Percentiles rank a stretch among this genome's conserved stretches.
Evolutionary conservation across 2,329 filamentous ascomycete genomes (phyloP).

Genomic region (Exophiala aquamarina): DNA sequence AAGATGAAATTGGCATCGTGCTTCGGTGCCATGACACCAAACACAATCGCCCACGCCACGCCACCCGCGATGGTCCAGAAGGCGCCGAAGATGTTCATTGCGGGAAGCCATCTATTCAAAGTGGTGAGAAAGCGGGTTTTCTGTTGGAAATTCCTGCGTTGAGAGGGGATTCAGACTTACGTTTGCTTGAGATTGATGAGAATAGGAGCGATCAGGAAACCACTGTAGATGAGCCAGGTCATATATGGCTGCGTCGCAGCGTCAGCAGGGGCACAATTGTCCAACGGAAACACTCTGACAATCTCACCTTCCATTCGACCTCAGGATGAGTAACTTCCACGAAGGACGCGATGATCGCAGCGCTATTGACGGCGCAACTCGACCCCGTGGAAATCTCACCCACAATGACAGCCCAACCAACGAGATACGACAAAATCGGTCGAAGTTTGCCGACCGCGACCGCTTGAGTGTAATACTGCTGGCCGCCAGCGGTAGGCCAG

Average conservation of each 20-base stretch:
- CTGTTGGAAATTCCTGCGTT: background rate
- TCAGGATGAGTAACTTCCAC: constrained; percentile 22
- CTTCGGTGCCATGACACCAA: constrained; percentile 23
- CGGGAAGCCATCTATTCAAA: constrained; percentile 21
- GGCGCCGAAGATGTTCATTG: constrained; percentile 21
- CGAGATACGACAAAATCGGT: constrained; percentile 19
- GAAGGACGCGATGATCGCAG: constrained; percentile 22
- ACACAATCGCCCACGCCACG: constrained; percentile 21
- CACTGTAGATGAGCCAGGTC: constrained; percentile 23
- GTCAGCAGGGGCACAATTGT: constrained; percentile 3
- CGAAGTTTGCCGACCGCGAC: constrained; percentile 15
- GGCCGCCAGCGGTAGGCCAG: constrained; percentile 24
- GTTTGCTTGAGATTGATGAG: constrained; percentile 21
- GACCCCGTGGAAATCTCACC: constrained; percentile 22
- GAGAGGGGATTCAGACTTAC: constrained; percentile 4
- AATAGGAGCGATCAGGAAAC: constrained; percentile 20
- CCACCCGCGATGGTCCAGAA: constrained; percentile 20
- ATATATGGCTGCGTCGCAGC: constrained; percentile 12
- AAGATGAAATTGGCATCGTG: constrained; percentile 50
- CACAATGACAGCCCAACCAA: constrained; percentile 22
- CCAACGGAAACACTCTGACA: background rate
- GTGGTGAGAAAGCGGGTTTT: background rate
- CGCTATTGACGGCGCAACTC: constrained; percentile 22
- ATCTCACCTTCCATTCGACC: constrained; percentile 17
- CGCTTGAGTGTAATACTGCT: constrained; percentile 24